phyloP scores from a whole-genome alignment of 2,329 filamentous ascomycete genomes.

The Corinectria fuckeliana region DNA sequence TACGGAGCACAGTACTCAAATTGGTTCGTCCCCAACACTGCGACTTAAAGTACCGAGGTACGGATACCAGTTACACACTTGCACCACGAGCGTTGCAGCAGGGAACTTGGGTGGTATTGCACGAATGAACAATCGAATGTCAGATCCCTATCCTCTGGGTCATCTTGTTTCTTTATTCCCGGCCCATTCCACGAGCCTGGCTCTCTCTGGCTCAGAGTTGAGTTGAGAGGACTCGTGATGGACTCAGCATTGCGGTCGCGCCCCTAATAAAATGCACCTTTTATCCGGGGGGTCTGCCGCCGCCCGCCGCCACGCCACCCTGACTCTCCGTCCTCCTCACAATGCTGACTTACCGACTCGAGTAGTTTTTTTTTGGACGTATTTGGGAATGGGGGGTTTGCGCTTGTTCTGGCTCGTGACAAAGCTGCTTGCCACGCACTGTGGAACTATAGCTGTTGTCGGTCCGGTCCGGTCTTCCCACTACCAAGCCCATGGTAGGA shows the following conservation, averaged over 20 bases:
- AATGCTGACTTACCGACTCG: neutral
- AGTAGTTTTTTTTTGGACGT: neutral
- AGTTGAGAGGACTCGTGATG: slow-evolving; percentile 12
- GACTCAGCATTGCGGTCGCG: neutral
- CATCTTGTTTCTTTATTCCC: slow-evolving; percentile 3
- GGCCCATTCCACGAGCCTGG: slow-evolving; percentile 3
- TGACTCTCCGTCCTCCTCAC: neutral
- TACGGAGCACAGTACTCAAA: no score
- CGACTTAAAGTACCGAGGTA: neutral
- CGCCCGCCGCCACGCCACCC: neutral
- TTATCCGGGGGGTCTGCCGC: neutral
- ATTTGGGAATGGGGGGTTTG: neutral
- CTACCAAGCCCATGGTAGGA: neutral
- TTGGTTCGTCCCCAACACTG: no score
- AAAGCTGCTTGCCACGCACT: neutral
- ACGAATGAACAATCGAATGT: slow-evolving; percentile 4
- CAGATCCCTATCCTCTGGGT: neutral
- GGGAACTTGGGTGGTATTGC: neutral
- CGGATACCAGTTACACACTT: neutral
- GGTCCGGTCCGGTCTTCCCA: neutral
- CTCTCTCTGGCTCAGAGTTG: slow-evolving; percentile 23
- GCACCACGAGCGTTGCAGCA: neutral
- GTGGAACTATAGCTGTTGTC: neutral
- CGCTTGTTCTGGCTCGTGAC: neutral
- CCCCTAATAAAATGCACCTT: slow-evolving; percentile 4